Evolutionary conservation across 1,139 yeast genomes (phyloP).

Genomic region (Candida anutae): DNA sequence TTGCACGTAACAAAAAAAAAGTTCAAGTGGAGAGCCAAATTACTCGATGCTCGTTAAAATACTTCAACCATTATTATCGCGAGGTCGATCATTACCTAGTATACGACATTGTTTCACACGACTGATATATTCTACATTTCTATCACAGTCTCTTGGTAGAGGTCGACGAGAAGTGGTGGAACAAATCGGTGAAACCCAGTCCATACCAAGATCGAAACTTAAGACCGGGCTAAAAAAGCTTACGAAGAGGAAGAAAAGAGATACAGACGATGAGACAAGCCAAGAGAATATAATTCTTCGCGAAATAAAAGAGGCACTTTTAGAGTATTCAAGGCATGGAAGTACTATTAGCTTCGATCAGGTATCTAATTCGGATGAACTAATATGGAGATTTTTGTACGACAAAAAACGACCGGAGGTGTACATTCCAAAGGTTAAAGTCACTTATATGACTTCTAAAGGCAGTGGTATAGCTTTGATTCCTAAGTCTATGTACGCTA

Average conservation of each 20-base stretch:
- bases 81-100: no score
- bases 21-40: no score
- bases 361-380: conserved; percentile 15
- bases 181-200: no score
- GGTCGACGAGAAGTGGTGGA: no score
- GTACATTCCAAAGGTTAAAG: conserved; percentile 14
- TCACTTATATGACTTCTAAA: conserved; percentile 23
- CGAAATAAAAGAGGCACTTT: conserved; percentile 21
- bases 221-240: conserved; percentile 8
- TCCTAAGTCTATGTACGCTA: conserved; percentile 17
- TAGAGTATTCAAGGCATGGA: conserved; percentile 1
- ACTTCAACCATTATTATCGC: no score
- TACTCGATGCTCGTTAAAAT: no score
- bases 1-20: no score
- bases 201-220: conserved; percentile 5
- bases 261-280: conserved; percentile 22
- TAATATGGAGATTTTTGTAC: conserved; percentile 21
- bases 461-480: conserved; percentile 35
- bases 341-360: conserved; percentile 8
- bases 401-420: conserved; percentile 15
- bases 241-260: conserved; percentile 18
- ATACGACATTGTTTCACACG: no score
- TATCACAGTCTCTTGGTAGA: no score
- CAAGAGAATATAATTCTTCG: conserved; percentile 15
- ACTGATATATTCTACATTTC: no score